Evolutionary conservation across 371 early-diverging fungal genomes (phyloP), one percentile per base, ranked within the genome.

Genomic region (Mortierella sp.): DNA sequence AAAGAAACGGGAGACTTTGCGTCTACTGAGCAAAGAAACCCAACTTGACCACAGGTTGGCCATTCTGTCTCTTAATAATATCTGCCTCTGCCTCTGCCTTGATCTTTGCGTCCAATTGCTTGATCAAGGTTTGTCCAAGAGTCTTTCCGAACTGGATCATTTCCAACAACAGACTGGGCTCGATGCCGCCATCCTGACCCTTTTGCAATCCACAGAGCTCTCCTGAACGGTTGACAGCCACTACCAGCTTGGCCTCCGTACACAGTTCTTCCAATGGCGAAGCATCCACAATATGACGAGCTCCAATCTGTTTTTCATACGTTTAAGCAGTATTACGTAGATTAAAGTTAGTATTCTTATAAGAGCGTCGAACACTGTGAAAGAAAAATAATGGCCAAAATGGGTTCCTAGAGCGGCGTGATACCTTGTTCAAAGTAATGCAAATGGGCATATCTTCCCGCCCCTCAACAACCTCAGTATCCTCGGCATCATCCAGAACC

Each of bases 131-230:
- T 49, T 91, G 89, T 10, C 92, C 96, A 72, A 94, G 76, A 11
- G 88, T 88, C 70, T 92, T 90, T 16, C 95, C 94, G n/a, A 93
- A 90, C 88, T 91, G 91, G n/a, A 96, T 89, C 96, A 96, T 96
- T 76, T 96, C 96, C 6, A 91, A 90, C 79, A 96, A 75, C 74
- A 96, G 77, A 88, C 94, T 93, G 11, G 96, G 95, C 27, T 96
- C 95, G 55, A 97, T 90, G 12, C 94, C 90, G 2, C 97, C 97
- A n/a, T 83, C 81, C 6, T 91, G 94, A 29, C 93, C 90, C 83
- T 98, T 99, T 78, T 97, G 97, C 49, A 97, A 83, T 21, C 94
- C 94, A 83, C 97, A 97, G 5, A 98, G 89, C 49, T 93, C 89
- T 21, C 97, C 97, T 14, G 90, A 83, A 48, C 92, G 90, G 83